Base-by-base conservation (phyloP, 2,329 filamentous ascomycete genomes). In the Pseudopithomyces chartarum region DNA sequence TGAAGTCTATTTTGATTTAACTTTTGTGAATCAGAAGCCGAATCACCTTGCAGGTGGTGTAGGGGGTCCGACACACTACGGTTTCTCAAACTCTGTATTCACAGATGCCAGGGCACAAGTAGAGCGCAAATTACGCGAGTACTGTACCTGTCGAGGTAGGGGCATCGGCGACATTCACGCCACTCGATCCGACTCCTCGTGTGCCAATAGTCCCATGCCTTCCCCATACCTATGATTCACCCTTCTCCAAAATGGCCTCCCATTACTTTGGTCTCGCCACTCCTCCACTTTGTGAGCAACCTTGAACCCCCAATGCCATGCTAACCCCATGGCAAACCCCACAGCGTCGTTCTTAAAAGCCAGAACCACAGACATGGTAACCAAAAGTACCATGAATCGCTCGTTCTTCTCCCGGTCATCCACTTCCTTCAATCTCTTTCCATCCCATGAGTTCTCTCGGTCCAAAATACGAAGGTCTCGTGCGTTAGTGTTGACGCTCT, bases 261-360 rank as follows among this genome's bases (percentile, higher is more conserved):
- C 63, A 12, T 46, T 48, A 12, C 56, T 36, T 4, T 54, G 48
- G 44, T 59, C 67, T 26, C 62, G 64, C 71, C 67, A 67, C 6
- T 61, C 63, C 23, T 70, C 64, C 2, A 73, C 29, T 19, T 58
- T 58, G 20, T 60, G 61, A 19, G 67, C 71, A 47, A 39, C 58
- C 33, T 57, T 61, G 38, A 92, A 90, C 0, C 86, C 85, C 77
- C 84, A 88, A 75, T 94, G 87, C 73, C 92, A 96, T 3, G 90
- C 73, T 81, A 96, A 85, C 0, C 94, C 94, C 0, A 89, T 91
- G 13, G 90, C 58, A 67, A 97, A 97, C 0, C 94, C 94, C 6
- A 97, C 85, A 0, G 89, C 92, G 76, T 96, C 93, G 69, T 97
- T 98, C 73, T 87, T 90, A 68, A 96, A 97, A 0, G 91, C 92